Base-by-base conservation (phyloP, 2,329 filamentous ascomycete genomes). In the Aspergillus unguis region DNA sequence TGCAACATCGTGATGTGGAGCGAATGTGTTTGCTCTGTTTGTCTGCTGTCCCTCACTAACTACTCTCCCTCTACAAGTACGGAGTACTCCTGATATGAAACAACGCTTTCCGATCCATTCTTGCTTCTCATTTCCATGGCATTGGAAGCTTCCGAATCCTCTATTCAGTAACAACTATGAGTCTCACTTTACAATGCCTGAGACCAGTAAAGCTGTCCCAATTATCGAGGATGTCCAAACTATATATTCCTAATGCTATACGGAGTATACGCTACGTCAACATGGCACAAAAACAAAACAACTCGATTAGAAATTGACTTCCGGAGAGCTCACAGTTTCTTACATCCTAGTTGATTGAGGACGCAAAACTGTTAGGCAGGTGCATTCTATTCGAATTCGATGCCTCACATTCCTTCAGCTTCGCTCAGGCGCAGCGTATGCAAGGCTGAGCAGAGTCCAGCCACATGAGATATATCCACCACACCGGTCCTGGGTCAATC, bases 21-120 rank as follows among this genome's bases (percentile, higher is more conserved):
- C 51, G 47, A 44, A 45, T 23, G 26, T 57, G 55, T 57, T 57
- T 57, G 55, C 43, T 37, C 35, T 57, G 55, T 57, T 57, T 57
- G 55, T 41, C 23, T 32, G 36, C 33, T 29, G 6, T 25, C 17
- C 17, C 17, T 5, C 29, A 6, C 11, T 9, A 11, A 26, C 26
- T 28, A 28, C 31, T 32, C 31, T 32, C 6, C 9, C 17, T 17
- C 17, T 17, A 17, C 17, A 17, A 17, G 17, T 17, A 17, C 17
- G 17, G 17, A 17, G 17, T 17, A 17, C 17, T 17, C 17, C 17
- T 17, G 17, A 17, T 17, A 17, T 17, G 17, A 17, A 17, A 17
- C 17, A 17, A 17, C 17, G 17, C 17, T 17, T 17, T 17, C 17
- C 17, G 17, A 17, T 17, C 17, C 17, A 17, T 17, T 17, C 1